Conservation (phyloP, 768 basidiomycete genomes). For the Roridomyces roridus region DNA sequence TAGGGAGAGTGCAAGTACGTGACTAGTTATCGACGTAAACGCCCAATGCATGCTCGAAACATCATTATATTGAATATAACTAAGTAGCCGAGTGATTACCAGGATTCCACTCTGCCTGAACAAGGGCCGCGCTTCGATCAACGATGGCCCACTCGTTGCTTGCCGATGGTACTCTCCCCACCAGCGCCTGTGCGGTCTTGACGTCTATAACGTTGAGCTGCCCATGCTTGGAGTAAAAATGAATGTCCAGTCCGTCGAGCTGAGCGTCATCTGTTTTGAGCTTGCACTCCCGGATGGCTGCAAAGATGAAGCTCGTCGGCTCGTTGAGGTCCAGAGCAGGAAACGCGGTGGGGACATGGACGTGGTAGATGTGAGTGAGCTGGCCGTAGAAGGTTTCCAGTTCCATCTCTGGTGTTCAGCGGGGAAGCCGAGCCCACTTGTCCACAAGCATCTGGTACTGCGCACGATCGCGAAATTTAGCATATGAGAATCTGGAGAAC, state of each 20-base stretch:
- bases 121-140: constrained; percentile 29
- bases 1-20: too few species aligned
- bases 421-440: constrained; percentile 33
- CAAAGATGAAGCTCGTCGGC: constrained; percentile 20
- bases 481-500: background rate
- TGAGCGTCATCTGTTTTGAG: background rate
- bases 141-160: constrained; percentile 26
- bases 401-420: constrained; percentile 24
- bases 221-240: constrained; percentile 19
- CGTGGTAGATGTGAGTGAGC: constrained; percentile 28
- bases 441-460: too few species aligned
- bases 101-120: too few species aligned
- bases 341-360: constrained; percentile 17
- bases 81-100: constrained; percentile 5
- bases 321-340: constrained; percentile 6
- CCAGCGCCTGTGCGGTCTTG: constrained; percentile 28
- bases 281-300: constrained; percentile 15
- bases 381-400: constrained; percentile 27
- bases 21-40: too few species aligned
- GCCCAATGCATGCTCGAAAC: too few species aligned
- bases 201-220: constrained; percentile 28
- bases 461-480: background rate
- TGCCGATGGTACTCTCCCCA: constrained; percentile 27
- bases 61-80: too few species aligned
- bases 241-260: constrained; percentile 29